These are phyloP conservation scores for Clausena lansium DNA, from an alignment of 345 rosid species.

Conservation along the genomic window DNA sequence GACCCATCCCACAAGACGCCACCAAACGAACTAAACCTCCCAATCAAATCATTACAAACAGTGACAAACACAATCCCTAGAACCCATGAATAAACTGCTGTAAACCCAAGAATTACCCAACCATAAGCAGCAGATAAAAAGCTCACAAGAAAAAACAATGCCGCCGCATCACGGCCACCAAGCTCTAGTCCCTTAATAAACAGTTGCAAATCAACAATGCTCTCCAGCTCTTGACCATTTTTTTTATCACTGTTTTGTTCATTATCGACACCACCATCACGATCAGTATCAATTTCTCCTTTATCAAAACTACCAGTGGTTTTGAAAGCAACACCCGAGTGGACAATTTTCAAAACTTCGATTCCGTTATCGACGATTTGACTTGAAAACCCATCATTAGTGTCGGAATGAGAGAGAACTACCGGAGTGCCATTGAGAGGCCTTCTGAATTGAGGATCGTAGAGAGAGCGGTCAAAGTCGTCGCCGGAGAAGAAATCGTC, in stretches of 20 bases:
- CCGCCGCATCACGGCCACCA: constrained; percentile 66
- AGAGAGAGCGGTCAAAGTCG: constrained; percentile 51
- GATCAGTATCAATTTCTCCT: constrained; percentile 3
- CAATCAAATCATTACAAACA: constrained; percentile 60
- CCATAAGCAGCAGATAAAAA: constrained; percentile 88
- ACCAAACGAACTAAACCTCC: constrained; percentile 52
- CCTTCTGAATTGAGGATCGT: constrained; percentile 9
- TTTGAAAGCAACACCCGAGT: constrained; percentile 51
- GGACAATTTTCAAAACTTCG: constrained; percentile 48
- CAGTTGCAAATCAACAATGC: constrained; percentile 53
- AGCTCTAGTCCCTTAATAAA: constrained; percentile 66
- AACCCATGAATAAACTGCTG: constrained; percentile 78
- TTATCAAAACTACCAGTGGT: constrained; percentile 4
- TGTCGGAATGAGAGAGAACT: constrained; percentile 50
- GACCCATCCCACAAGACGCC: constrained; percentile 73
- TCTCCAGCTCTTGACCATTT: constrained; percentile 34
- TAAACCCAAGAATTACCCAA: constrained; percentile 87
- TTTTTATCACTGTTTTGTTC: constrained; percentile 23
- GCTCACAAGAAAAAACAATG: constrained; percentile 67
- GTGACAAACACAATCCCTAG: constrained; percentile 70
- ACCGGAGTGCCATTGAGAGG: constrained; percentile 55
- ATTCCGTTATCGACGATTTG: constrained; percentile 57
- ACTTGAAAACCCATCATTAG: constrained; percentile 51
- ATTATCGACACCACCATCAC: constrained; percentile 11
- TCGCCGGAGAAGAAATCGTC: constrained; percentile 87